phyloP scores from a whole-genome alignment of 306 rosid genomes.

The Nissolia schottii region DNA sequence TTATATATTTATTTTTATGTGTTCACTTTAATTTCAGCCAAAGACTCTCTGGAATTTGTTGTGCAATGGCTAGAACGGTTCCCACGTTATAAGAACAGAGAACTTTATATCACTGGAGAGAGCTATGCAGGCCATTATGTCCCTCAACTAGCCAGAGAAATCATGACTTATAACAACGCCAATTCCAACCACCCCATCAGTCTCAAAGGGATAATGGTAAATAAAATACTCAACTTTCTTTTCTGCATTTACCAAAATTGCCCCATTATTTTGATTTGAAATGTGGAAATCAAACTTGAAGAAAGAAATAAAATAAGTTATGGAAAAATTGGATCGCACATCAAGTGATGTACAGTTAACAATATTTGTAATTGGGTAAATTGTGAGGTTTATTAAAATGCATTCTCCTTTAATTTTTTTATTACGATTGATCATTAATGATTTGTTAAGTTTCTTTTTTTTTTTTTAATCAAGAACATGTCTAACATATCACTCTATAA shows the following conservation, averaged over 20 bases:
- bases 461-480: too few relatives aligned
- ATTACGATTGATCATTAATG: too few relatives aligned
- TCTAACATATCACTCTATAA: too few relatives aligned
- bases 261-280: too few relatives aligned
- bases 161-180: constrained; percentile 51
- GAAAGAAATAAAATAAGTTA: too few relatives aligned
- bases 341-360: too few relatives aligned
- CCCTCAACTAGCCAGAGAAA: constrained; percentile 82
- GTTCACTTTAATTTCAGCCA: constrained; percentile 47
- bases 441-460: too few relatives aligned
- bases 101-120: constrained; percentile 79
- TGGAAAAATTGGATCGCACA: too few relatives aligned
- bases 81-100: constrained; percentile 69
- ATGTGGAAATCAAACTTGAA: too few relatives aligned
- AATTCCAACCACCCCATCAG: constrained; percentile 55
- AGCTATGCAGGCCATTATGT: constrained; percentile 98
- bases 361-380: too few relatives aligned
- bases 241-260: not conserved
- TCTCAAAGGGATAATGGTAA: constrained; percentile 86
- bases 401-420: too few relatives aligned
- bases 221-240: not conserved
- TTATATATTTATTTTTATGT: not conserved
- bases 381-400: too few relatives aligned
- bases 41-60: constrained; percentile 74
- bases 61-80: constrained; percentile 80